Conservation (phyloP, 805 yeast genomes). For the Saturnispora kantuleensis region DNA sequence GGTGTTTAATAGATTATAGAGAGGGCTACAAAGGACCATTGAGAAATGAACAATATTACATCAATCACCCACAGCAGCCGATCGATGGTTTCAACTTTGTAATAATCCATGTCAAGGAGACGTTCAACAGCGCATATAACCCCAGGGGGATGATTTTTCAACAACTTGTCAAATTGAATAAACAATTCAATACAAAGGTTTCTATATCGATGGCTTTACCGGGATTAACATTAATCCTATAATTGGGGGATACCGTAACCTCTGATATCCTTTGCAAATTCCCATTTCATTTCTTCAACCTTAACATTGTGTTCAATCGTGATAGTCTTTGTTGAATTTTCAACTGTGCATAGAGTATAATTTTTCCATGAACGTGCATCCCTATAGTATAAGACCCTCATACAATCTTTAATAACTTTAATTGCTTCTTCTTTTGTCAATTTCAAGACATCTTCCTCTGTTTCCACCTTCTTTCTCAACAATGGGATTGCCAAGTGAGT, state of each 20-base stretch:
- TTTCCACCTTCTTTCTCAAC: conserved; percentile 72
- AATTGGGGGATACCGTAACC: conserved; percentile 64
- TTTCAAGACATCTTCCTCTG: conserved; percentile 63
- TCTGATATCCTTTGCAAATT: conserved; percentile 74
- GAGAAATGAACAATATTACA: conserved; percentile 9
- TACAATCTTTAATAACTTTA: conserved; percentile 66
- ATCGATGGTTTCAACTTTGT: conserved; percentile 37
- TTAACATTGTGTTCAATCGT: conserved; percentile 46
- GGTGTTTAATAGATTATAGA: conserved; percentile 15
- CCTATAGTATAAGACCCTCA: conserved; percentile 91
- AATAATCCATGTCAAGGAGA: conserved; percentile 45
- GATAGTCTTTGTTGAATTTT: conserved; percentile 48
- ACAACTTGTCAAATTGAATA: conserved; percentile 36
- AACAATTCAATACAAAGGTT: conserved; percentile 31
- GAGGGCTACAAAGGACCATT: not conserved
- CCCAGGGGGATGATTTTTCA: conserved; percentile 48
- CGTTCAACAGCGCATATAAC: conserved; percentile 22
- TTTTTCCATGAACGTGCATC: conserved; percentile 91
- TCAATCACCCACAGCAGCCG: conserved; percentile 22
- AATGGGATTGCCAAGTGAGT: conserved; percentile 90
- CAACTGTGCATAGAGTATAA: conserved; percentile 70
- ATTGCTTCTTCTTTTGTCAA: conserved; percentile 69
- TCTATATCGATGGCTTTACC: conserved; percentile 44
- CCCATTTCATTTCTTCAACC: conserved; percentile 78
- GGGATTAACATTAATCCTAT: conserved; percentile 33